Base-by-base conservation (phyloP, 1,139 yeast genomes). In the Debaryomycetaceae sp. region DNA sequence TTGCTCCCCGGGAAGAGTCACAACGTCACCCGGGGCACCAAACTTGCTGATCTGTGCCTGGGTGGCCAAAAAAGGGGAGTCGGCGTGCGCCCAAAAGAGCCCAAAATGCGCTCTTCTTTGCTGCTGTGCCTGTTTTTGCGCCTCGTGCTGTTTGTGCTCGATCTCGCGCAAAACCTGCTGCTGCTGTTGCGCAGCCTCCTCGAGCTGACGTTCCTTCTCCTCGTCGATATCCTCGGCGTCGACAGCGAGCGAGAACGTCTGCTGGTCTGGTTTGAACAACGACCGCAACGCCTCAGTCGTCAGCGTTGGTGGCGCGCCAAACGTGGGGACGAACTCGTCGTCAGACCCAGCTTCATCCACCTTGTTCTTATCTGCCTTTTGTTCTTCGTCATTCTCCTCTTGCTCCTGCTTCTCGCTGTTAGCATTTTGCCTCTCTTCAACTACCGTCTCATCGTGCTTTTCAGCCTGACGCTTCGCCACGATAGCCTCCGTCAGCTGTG, bases 61-160 rank as follows among this genome's bases (percentile, higher is more conserved):
- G 0, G 96, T 79, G 32, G 73, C 75, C 44, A 89, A 64, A 54
- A 85, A 91, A 0, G 96, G 96, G 0, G 96, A 88, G 18, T 83
- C 83, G 9, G 67, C 63, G 51, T 89, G 96, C 2, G 80, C 61
- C 71, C 94, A 89, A 54, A 89, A 89, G 20, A 89, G 62, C 0
- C 91, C 89, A 30, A 61, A 49, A 22, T 37, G 40, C 24, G 37
- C 35, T 16, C 34, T 42, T 32, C 22, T 34, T 36, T 19, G 35
- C 15, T 30, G 34, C 27, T 28, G 36, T 16, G 23, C 32, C 29
- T 31, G 28, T 33, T 27, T 37, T 9, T 23, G 39, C 14, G 46
- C 49, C 30, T 52, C 53, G 38, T 51, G 46, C 34, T 57, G 64
- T 30, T 58, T 59, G 17, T 41, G 33, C 40, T 56, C 56, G 34